Conservation (phyloP, 2,329 filamentous ascomycete genomes). For the Pseudogymnoascus sp. region DNA sequence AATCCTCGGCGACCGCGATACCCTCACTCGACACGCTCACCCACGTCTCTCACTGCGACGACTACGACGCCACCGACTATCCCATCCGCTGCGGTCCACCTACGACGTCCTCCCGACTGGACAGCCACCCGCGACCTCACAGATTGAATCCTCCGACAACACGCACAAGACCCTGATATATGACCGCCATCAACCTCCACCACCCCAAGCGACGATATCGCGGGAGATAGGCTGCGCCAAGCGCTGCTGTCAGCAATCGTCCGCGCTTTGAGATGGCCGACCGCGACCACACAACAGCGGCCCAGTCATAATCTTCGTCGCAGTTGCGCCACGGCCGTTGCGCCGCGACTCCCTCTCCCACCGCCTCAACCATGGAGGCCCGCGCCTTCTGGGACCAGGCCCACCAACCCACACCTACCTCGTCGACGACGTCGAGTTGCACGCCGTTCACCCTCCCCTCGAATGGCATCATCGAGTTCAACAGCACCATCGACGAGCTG, state of each 20-base stretch:
- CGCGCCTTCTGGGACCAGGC: constrained; percentile 1
- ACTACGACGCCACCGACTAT: neutral
- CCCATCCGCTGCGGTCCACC: neutral
- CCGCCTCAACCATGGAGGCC: neutral
- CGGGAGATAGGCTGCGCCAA: neutral
- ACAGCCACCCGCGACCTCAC: neutral
- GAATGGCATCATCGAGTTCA: constrained; percentile 40
- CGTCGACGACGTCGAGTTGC: constrained; percentile 41
- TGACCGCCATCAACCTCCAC: neutral
- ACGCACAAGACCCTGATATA: neutral
- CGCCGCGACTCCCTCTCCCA: neutral
- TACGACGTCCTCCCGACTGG: neutral
- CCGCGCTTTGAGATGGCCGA: neutral
- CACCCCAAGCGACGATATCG: neutral
- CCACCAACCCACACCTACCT: constrained; percentile 19
- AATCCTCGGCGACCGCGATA: neutral
- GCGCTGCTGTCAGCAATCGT: neutral
- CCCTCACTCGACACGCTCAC: neutral
- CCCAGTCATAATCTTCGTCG: neutral
- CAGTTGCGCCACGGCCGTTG: neutral
- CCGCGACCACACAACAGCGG: neutral
- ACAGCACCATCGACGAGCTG: constrained; percentile 29
- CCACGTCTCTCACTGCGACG: neutral
- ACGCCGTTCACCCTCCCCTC: constrained; percentile 55
- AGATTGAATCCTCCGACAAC: neutral